Evolutionary conservation across 495 filamentous ascomycete genomes (phyloP).

Genomic region (Lasiosphaeria ovina): DNA sequence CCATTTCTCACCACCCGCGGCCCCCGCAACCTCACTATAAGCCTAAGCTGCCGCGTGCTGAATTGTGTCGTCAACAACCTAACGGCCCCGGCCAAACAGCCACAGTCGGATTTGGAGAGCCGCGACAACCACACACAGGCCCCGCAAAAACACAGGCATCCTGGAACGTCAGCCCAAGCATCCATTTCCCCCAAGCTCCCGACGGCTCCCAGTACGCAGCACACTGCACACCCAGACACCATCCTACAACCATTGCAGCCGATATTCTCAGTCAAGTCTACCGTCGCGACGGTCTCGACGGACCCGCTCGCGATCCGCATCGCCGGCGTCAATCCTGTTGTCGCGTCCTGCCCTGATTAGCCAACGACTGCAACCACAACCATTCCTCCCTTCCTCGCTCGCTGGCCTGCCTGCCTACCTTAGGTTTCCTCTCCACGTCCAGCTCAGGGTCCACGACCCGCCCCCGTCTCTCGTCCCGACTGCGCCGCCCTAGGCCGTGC

Average conservation of each 20-base stretch:
- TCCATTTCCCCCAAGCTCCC: conserved; percentile 16
- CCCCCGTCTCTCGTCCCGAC: conserved; percentile 7
- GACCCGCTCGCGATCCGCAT: conserved; percentile 9
- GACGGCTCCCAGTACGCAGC: conserved; percentile 4
- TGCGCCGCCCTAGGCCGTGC: conserved; percentile 14
- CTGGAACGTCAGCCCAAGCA: conserved; percentile 19
- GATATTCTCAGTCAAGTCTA: conserved; percentile 1
- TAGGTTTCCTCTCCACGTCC: conserved; percentile 7
- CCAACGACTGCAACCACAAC: conserved; percentile 7
- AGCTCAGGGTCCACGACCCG: conserved; percentile 8
- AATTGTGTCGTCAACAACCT: too few relatives aligned
- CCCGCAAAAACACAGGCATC: conserved; percentile 24
- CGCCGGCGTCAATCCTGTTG: conserved; percentile 6
- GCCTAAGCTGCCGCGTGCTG: too few relatives aligned
- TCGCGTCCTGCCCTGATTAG: conserved; percentile 2
- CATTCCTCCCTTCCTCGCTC: neutral
- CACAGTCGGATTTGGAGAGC: conserved; percentile 2
- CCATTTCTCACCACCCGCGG: too few relatives aligned
- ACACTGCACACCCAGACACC: conserved; percentile 8
- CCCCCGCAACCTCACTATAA: too few relatives aligned
- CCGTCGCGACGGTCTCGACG: conserved; percentile 8
- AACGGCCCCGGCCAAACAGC: too few relatives aligned
- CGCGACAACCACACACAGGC: conserved; percentile 9
- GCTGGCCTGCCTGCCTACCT: conserved; percentile 6
- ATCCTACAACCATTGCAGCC: conserved; percentile 6